These are phyloP conservation scores for Ganoderma resinaceum DNA, from an alignment of 1,284 basidiomycete species.

Conservation along the genomic window DNA sequence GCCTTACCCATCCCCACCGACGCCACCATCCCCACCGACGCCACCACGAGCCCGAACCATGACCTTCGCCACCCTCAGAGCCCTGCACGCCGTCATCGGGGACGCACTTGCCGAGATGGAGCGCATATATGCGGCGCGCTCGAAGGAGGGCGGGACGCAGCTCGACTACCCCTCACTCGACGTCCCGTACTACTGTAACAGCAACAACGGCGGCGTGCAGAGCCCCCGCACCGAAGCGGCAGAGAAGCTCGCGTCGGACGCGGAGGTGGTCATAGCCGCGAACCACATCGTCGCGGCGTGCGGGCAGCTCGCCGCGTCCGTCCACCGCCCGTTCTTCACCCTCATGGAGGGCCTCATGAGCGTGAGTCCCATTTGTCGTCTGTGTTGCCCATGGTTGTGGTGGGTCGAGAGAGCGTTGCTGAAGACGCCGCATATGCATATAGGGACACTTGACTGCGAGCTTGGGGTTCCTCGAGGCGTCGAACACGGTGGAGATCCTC, in stretches of 20 bases:
- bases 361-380: slow-evolving; percentile 49
- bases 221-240: slow-evolving; percentile 20
- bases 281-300: slow-evolving; percentile 70
- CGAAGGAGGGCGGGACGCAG: slow-evolving; percentile 56
- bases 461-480: slow-evolving; percentile 69
- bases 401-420: too few relatives aligned
- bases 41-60: slow-evolving; percentile 33
- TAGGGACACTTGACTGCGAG: slow-evolving; percentile 75
- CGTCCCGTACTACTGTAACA: slow-evolving; percentile 51
- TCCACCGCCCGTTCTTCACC: slow-evolving; percentile 70
- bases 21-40: too few relatives aligned
- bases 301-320: slow-evolving; percentile 65
- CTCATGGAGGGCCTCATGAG: slow-evolving; percentile 71
- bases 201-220: slow-evolving; percentile 42
- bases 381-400: too few relatives aligned
- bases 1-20: not conserved
- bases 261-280: slow-evolving; percentile 62
- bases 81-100: slow-evolving; percentile 69
- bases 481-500: slow-evolving; percentile 69
- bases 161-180: slow-evolving; percentile 71
- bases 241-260: slow-evolving; percentile 35
- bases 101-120: slow-evolving; percentile 74
- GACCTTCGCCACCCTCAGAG: slow-evolving; percentile 69
- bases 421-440: too few relatives aligned
- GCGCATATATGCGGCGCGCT: slow-evolving; percentile 51